Conservation (phyloP, 306 rosid genomes). For the Prunus mongolica region DNA sequence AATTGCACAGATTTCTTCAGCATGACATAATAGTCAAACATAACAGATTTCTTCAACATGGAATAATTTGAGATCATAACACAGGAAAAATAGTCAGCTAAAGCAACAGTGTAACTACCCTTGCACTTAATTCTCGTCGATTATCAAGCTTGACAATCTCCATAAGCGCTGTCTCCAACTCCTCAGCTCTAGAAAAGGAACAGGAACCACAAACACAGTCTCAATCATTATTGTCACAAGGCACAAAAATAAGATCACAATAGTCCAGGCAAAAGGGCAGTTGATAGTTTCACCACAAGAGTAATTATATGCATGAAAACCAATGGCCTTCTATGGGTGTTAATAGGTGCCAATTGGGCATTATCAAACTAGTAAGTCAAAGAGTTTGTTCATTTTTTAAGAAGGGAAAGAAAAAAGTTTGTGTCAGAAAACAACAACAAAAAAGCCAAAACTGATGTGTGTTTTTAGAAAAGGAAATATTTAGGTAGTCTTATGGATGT, state of each 20-base stretch:
- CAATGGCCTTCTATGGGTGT: not conserved
- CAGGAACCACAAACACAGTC: constrained; percentile 21
- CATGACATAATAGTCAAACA: not conserved
- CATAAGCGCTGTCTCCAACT: constrained; percentile 90
- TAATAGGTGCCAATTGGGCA: not conserved
- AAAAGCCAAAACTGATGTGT: constrained; percentile 2
- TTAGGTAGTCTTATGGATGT: constrained; percentile 8
- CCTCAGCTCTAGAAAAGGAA: constrained; percentile 73
- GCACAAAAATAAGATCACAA: not conserved
- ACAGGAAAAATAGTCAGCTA: constrained; percentile 24
- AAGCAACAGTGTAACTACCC: constrained; percentile 50
- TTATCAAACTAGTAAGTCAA: not conserved
- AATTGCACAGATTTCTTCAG: constrained; percentile 8
- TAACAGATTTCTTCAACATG: not conserved
- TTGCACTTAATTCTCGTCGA: constrained; percentile 68
- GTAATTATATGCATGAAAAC: not conserved
- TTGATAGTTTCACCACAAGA: not conserved
- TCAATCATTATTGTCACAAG: constrained; percentile 9
- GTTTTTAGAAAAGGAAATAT: constrained; percentile 7
- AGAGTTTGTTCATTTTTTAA: not conserved
- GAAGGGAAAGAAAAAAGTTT: constrained; percentile 2
- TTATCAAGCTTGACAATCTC: constrained; percentile 87
- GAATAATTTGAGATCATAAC: not conserved
- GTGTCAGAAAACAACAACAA: constrained; percentile 9
- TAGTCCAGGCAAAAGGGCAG: not conserved